Conservation (phyloP, 352 stramenopile species). For the Phytopythium ostracodes region DNA sequence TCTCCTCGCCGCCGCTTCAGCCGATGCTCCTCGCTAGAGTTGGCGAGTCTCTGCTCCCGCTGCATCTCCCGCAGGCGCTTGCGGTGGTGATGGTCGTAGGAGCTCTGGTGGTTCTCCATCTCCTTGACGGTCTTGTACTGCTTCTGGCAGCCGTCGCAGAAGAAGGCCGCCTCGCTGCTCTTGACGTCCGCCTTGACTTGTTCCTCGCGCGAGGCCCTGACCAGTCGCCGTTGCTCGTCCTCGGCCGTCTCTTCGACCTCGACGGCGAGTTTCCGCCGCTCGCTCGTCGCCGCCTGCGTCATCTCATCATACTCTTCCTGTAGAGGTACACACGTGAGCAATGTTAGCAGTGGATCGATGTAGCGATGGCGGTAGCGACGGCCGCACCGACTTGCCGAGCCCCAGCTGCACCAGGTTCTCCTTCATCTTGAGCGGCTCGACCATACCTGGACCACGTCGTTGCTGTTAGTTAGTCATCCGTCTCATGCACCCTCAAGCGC, state of each 20-base stretch:
- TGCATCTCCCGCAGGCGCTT: constrained; percentile 41
- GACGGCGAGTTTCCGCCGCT: constrained; percentile 39
- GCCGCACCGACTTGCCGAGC: constrained; percentile 45
- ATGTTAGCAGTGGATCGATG: too few relatives aligned
- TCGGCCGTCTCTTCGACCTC: constrained; percentile 48
- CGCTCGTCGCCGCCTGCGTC: constrained; percentile 42
- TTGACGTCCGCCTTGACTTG: constrained; percentile 28
- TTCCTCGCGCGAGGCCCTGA: constrained; percentile 19
- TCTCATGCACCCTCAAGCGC: too few relatives aligned
- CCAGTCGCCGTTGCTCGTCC: constrained; percentile 24
- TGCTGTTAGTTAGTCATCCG: background rate
- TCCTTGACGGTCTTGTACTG: constrained; percentile 68
- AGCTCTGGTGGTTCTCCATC: constrained; percentile 73
- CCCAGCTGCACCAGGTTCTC: constrained; percentile 54
- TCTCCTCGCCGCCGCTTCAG: constrained; percentile 31
- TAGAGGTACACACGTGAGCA: background rate
- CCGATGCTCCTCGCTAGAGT: constrained; percentile 11
- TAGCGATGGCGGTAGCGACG: too few relatives aligned
- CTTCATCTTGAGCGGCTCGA: constrained; percentile 56
- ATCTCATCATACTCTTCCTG: constrained; percentile 59
- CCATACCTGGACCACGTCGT: constrained; percentile 27
- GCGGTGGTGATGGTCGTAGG: constrained; percentile 70
- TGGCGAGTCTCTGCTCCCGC: constrained; percentile 20
- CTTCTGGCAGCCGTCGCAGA: constrained; percentile 55
- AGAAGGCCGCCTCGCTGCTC: constrained; percentile 48